A percentile compares a stretch with the other conserved stretches of the same genome.
Conservation (phyloP, 1,284 basidiomycete genomes). For the Melampsora larici-populina region DNA sequence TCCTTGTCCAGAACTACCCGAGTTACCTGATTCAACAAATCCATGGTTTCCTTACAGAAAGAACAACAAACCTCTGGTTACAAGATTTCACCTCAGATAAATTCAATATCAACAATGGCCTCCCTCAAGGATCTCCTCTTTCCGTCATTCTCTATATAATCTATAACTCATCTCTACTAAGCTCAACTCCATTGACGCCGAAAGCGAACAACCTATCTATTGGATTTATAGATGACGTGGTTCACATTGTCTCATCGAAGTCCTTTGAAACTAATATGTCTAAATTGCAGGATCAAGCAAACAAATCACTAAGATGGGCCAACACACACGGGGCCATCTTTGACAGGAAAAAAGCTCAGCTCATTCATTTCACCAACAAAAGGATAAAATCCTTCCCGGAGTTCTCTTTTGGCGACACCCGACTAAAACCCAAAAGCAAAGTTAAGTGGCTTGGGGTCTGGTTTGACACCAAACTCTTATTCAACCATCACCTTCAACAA, state of each 20-base stretch:
- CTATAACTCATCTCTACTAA: not conserved
- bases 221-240: conserved; percentile 17
- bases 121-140: conserved; percentile 25
- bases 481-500: not conserved
- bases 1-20: not conserved
- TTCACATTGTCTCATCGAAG: not conserved
- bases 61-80: not conserved
- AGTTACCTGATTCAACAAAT: not conserved
- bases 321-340: not conserved
- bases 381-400: not conserved
- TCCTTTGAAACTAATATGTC: not conserved
- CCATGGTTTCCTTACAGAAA: not conserved
- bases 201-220: not conserved
- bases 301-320: not conserved
- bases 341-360: not conserved
- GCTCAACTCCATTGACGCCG: not conserved
- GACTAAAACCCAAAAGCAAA: not conserved
- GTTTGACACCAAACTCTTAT: not conserved
- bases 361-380: not conserved
- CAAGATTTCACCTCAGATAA: not conserved
- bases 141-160: conserved; percentile 16
- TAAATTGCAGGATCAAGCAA: not conserved
- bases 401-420: not conserved
- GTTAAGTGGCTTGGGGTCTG: no score
- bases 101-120: not conserved